A percentile compares a stretch with the other conserved stretches of the same genome.
Conservation (phyloP, 176 grass and related monocot genomes). For the bread wheat (Triticum aestivum) region IWGSC_CS_RefSeq_v2.1 NC_057800.1:663785757-663786256, state of each 20-base stretch:
- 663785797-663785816: background rate
- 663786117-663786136: background rate
- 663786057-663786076: background rate
- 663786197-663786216: too few relatives aligned
- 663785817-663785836: background rate
- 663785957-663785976: background rate
- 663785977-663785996: background rate
- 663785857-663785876: background rate
- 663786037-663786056: background rate
- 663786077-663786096: background rate
- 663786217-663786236: too few relatives aligned
- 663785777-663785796: background rate
- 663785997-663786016: background rate
- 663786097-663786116: background rate
- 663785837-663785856: conserved; percentile 10
- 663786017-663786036: background rate
- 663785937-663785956: background rate
- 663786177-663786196: too few relatives aligned
- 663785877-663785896: background rate
- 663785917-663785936: background rate
- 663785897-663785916: background rate
- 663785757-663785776: background rate
- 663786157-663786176: too few relatives aligned
- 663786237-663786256: too few relatives aligned
- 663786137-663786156: too few relatives aligned